phyloP scores from a whole-genome alignment of 2,329 filamentous ascomycete genomes.

The Cryphonectria carpinicola region DNA sequence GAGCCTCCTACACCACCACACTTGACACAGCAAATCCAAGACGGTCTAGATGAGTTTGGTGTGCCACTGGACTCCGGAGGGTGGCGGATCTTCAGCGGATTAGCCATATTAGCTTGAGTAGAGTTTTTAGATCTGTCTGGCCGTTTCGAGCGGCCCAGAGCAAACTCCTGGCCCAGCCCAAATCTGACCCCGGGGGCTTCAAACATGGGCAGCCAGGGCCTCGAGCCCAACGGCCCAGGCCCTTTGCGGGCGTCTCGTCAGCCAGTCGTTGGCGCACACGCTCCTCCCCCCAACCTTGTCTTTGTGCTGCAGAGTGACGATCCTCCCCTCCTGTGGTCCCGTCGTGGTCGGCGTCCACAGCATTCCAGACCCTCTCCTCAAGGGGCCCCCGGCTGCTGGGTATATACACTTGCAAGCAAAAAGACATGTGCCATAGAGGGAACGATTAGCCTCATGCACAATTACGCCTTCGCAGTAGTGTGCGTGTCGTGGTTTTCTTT shows the following conservation, averaged over 20 bases:
- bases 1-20: slow-evolving; percentile 18
- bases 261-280: slow-evolving; percentile 13
- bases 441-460: slow-evolving; percentile 16
- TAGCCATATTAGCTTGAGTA: slow-evolving; percentile 11
- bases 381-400: no score
- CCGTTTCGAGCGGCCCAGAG: not conserved
- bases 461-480: slow-evolving; percentile 3
- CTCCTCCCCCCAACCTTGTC: not conserved
- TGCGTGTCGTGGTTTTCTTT: not conserved
- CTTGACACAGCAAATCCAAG: not conserved
- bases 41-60: slow-evolving; percentile 15
- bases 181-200: not conserved
- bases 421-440: not conserved
- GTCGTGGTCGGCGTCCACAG: not conserved
- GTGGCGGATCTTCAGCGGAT: slow-evolving; percentile 10
- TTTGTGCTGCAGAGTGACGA: not conserved
- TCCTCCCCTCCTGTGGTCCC: not conserved
- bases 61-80: not conserved
- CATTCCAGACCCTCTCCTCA: not conserved
- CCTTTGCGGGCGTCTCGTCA: not conserved
- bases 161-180: slow-evolving; percentile 2
- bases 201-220: not conserved
- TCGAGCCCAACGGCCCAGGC: slow-evolving; percentile 1
- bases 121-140: slow-evolving; percentile 9
- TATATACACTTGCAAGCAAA: not conserved